A percentile compares a stretch with the other conserved stretches of the same genome.
These are phyloP conservation scores for Candida pseudofarinosa DNA, from an alignment of 805 yeast genomes.

Conservation along the genomic window DNA sequence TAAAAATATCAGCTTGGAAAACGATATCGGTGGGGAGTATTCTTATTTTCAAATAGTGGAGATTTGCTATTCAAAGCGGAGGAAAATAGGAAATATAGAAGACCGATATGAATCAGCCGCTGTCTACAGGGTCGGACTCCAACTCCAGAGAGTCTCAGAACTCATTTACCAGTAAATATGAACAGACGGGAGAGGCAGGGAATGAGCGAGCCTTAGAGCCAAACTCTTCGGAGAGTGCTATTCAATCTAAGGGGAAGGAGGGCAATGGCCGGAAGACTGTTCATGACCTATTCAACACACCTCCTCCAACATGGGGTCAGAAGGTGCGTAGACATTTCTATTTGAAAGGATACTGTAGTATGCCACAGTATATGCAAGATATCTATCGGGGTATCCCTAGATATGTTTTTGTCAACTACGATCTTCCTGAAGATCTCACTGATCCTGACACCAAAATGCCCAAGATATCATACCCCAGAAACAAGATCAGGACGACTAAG, in stretches of 20 bases:
- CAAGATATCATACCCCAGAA: slow-evolving; percentile 41
- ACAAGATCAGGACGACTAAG: slow-evolving; percentile 60
- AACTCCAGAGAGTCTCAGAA: slow-evolving; percentile 4
- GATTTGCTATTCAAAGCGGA: too few species aligned
- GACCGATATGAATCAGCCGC: neutral
- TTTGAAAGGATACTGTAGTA: slow-evolving; percentile 18
- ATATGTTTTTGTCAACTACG: slow-evolving; percentile 45
- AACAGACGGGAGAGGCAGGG: neutral
- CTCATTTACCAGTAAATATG: neutral
- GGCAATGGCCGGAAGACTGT: slow-evolving; percentile 1
- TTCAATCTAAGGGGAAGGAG: slow-evolving; percentile 2
- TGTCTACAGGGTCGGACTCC: neutral
- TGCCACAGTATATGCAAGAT: slow-evolving; percentile 33
- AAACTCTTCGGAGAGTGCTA: neutral
- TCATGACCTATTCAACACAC: slow-evolving; percentile 12
- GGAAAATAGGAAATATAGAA: neutral
- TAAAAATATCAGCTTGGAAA: neutral
- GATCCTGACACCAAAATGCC: slow-evolving; percentile 31
- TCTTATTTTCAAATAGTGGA: too few species aligned
- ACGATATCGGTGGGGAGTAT: neutral
- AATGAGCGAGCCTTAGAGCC: neutral
- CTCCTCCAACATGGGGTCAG: slow-evolving; percentile 21
- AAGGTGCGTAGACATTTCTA: slow-evolving; percentile 16
- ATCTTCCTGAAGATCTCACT: slow-evolving; percentile 41
- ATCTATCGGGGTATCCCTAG: slow-evolving; percentile 40